Conservation (phyloP, 306 rosid genomes). For the Lathyrus aphaca region DNA sequence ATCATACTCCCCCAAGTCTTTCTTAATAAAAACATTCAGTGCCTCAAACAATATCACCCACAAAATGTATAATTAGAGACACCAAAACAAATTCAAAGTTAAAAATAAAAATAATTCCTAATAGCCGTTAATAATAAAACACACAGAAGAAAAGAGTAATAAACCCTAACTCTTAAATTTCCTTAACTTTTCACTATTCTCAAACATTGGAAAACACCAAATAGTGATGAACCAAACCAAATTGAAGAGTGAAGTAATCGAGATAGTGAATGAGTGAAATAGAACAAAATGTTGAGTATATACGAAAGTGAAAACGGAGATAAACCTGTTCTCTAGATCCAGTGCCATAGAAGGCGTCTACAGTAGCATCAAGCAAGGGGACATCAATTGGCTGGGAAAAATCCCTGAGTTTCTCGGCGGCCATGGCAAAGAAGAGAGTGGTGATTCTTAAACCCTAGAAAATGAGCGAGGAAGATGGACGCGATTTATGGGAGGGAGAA, state of each 20-base stretch:
- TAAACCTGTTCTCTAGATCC: constrained; percentile 98
- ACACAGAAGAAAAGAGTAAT: background rate
- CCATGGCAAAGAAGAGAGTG: constrained; percentile 55
- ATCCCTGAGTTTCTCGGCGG: constrained; percentile 94
- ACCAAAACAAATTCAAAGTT: background rate
- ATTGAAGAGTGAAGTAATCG: background rate
- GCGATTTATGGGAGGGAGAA: constrained; percentile 29
- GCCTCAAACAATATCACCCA: background rate
- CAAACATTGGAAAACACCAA: background rate
- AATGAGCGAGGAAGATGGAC: constrained; percentile 19
- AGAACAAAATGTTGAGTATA: background rate
- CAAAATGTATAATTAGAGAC: background rate
- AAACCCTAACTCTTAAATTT: background rate
- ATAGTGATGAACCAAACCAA: background rate
- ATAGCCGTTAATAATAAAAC: background rate
- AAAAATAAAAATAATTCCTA: background rate
- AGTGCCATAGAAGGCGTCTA: constrained; percentile 98
- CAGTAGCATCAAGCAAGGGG: constrained; percentile 88
- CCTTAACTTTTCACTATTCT: background rate
- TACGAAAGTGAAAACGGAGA: background rate
- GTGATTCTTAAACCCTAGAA: constrained; percentile 49
- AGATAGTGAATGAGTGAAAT: background rate
- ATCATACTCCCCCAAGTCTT: background rate
- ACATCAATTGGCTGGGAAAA: constrained; percentile 95
- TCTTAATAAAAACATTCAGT: background rate